A percentile compares a stretch with the other conserved stretches of the same genome.
Conservation (phyloP, 305 asterid genomes). For the Fraxinus floribunda region DNA sequence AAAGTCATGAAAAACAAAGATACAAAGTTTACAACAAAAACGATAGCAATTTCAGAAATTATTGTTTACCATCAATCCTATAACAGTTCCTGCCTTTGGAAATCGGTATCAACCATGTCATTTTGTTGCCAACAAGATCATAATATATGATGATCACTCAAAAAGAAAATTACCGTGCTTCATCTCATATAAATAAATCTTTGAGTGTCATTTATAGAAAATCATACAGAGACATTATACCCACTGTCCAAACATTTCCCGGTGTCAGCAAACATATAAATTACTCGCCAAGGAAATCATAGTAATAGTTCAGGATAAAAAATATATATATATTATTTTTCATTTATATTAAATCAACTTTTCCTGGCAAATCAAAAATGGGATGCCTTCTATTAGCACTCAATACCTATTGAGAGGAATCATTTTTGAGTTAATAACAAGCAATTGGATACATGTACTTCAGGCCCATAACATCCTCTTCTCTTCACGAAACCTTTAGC, state of each 20-base stretch:
- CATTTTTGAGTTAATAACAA: slow-evolving; percentile 10
- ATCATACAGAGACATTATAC: not conserved
- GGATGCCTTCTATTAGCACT: slow-evolving; percentile 13
- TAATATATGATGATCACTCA: not conserved
- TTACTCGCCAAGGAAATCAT: slow-evolving; percentile 2
- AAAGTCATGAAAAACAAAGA: not conserved
- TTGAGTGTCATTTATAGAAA: not conserved
- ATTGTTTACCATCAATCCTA: not conserved
- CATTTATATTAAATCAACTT: slow-evolving; percentile 11
- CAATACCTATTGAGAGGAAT: slow-evolving; percentile 7
- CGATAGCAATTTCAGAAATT: not conserved
- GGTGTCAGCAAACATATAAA: slow-evolving; percentile 9
- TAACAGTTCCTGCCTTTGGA: not conserved
- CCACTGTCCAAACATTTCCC: not conserved
- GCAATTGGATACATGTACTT: not conserved
- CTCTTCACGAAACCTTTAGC: slow-evolving; percentile 70
- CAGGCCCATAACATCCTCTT: not conserved
- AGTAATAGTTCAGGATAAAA: not conserved
- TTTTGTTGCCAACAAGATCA: not conserved
- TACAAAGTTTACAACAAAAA: not conserved
- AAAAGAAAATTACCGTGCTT: not conserved
- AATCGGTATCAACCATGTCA: not conserved
- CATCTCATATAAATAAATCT: not conserved
- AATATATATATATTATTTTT: not conserved
- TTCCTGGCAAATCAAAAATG: slow-evolving; percentile 5